These are phyloP conservation scores for Termitomyces sp. DNA, from an alignment of 768 basidiomycete species.

Conservation along the genomic window DNA sequence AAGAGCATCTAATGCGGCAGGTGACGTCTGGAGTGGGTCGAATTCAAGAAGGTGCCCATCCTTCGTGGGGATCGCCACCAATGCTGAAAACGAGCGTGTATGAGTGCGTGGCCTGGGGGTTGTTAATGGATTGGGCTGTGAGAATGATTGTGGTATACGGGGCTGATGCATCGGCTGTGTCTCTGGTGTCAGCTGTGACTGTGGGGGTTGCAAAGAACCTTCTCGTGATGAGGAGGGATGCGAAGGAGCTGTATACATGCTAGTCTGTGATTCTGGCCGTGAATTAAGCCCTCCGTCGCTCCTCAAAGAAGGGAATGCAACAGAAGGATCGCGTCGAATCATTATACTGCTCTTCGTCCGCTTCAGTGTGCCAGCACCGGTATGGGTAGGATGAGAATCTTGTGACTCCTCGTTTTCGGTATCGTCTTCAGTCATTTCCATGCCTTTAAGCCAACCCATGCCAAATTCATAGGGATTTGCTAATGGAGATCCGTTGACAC, in stretches of 20 bases:
- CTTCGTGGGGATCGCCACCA: constrained; percentile 73
- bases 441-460: constrained; percentile 49
- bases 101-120: constrained; percentile 32
- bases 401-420: constrained; percentile 26
- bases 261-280: constrained; percentile 49
- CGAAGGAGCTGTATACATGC: constrained; percentile 34
- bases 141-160: constrained; percentile 20
- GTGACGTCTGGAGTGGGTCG: constrained; percentile 73
- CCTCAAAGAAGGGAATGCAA: constrained; percentile 25
- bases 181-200: constrained; percentile 13
- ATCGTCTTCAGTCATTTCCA: constrained; percentile 30
- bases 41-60: constrained; percentile 84
- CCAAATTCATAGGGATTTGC: constrained; percentile 74
- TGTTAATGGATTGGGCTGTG: constrained; percentile 21
- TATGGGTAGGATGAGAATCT: constrained; percentile 21
- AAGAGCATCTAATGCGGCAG: constrained; percentile 65
- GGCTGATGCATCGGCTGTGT: constrained; percentile 17
- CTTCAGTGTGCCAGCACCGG: constrained; percentile 32
- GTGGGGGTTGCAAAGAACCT: constrained; percentile 27
- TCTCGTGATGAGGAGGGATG: constrained; percentile 35
- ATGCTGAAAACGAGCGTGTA: constrained; percentile 42
- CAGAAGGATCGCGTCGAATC: constrained; percentile 55
- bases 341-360: constrained; percentile 55
- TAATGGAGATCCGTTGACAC: constrained; percentile 78
- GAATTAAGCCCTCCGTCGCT: constrained; percentile 29